These are phyloP conservation scores for Herpetomonas tarakana DNA, from an alignment of 208 protist species.

Conservation along the genomic window DNA sequence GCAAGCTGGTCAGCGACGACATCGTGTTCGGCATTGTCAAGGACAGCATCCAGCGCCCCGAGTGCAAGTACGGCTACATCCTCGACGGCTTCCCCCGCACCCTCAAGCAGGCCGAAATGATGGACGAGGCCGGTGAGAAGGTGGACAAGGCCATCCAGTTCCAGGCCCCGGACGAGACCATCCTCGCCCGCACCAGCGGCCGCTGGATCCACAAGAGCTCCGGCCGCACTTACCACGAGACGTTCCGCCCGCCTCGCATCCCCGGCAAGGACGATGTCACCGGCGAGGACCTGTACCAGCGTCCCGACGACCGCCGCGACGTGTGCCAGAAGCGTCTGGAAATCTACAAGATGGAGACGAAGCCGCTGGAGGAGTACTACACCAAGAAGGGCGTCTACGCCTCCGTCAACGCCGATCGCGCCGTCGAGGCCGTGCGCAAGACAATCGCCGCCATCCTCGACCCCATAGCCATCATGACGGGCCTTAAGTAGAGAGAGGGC, in stretches of 20 bases:
- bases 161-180: conserved; percentile 89
- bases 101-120: conserved; percentile 86
- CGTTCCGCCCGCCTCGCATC: conserved; percentile 90
- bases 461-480: conserved; percentile 58
- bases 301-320: conserved; percentile 92
- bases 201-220: conserved; percentile 90
- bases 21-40: conserved; percentile 91
- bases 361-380: conserved; percentile 89
- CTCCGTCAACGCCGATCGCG: conserved; percentile 69
- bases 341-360: conserved; percentile 84
- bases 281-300: conserved; percentile 90
- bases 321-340: conserved; percentile 85
- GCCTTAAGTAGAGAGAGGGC: conserved; percentile 53
- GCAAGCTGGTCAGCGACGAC: conserved; percentile 88
- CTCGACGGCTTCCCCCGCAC: conserved; percentile 96
- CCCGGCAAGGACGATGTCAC: conserved; percentile 91
- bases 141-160: conserved; percentile 91
- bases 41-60: conserved; percentile 75
- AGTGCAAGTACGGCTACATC: conserved; percentile 91
- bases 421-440: conserved; percentile 65
- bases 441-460: conserved; percentile 60
- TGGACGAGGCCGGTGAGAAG: conserved; percentile 77
- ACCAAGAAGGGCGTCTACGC: conserved; percentile 50
- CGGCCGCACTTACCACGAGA: conserved; percentile 93
- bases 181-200: conserved; percentile 87